phyloP scores from a whole-genome alignment of 371 early-diverging fungal genomes.

The Mortierella sp. region DNA sequence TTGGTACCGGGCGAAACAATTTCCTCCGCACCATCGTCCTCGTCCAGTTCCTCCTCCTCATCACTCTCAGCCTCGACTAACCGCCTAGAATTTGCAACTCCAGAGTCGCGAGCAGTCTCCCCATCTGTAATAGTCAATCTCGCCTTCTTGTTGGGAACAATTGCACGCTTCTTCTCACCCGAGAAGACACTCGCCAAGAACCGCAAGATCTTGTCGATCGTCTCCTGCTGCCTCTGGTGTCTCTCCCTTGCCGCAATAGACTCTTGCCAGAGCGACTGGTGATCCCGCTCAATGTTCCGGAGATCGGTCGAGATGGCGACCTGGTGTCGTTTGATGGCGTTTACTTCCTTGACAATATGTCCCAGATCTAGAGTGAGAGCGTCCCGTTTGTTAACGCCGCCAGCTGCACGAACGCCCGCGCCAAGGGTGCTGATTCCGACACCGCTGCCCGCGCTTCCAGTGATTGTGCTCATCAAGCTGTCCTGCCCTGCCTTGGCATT shows the following conservation, averaged over 20 bases:
- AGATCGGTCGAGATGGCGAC: conserved; percentile 88
- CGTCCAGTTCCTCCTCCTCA: not conserved
- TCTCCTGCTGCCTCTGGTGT: conserved; percentile 90
- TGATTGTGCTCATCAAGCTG: not conserved
- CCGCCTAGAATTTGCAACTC: not conserved
- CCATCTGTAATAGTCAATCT: conserved; percentile 51
- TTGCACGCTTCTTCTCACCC: conserved; percentile 70
- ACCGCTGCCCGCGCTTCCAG: not conserved
- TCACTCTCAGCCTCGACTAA: conserved; percentile 2
- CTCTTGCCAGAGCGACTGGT: conserved; percentile 91
- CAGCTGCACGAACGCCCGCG: not conserved
- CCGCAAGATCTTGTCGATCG: conserved; percentile 90
- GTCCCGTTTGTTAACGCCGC: conserved; percentile 65
- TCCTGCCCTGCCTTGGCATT: not conserved
- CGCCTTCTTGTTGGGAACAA: conserved; percentile 67
- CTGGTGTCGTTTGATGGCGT: conserved; percentile 92
- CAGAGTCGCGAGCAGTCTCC: conserved; percentile 48
- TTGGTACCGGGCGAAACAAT: conserved; percentile 24
- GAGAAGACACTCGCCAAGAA: conserved; percentile 87
- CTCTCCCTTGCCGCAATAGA: conserved; percentile 79
- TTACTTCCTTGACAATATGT: conserved; percentile 83
- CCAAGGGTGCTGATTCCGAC: no score
- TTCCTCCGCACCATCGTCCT: conserved; percentile 27
- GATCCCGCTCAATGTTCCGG: conserved; percentile 89
- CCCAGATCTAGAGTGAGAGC: conserved; percentile 64